These are phyloP conservation scores for Botrytis cinerea DNA, from an alignment of 2,329 filamentous ascomycete species.

Conservation along the genomic window DNA sequence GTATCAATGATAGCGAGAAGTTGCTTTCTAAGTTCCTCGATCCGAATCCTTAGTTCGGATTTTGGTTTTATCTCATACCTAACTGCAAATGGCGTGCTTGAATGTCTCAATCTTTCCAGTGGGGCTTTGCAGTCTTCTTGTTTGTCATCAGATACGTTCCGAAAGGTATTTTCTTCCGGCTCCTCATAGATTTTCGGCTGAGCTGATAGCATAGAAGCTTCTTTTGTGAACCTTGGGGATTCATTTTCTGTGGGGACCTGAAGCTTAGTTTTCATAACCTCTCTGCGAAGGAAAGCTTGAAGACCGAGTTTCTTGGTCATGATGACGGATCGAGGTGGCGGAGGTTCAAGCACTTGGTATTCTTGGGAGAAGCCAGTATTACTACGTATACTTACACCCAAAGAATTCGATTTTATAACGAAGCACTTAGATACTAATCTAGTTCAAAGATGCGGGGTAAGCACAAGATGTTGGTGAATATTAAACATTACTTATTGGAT, in stretches of 20 bases:
- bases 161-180: neutral
- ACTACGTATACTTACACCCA: neutral
- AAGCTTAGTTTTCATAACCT: constrained; percentile 24
- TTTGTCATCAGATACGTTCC: neutral
- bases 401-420: neutral
- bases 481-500: neutral
- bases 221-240: neutral
- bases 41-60: neutral
- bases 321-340: neutral
- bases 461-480: constrained; percentile 2
- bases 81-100: neutral
- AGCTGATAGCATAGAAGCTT: neutral
- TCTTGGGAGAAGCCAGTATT: neutral
- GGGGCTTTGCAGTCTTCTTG: constrained; percentile 16
- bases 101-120: neutral
- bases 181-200: neutral
- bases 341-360: neutral
- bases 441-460: neutral
- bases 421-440: neutral
- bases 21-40: constrained; percentile 14
- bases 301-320: constrained; percentile 17
- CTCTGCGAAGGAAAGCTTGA: constrained; percentile 24
- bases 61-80: neutral
- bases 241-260: neutral
- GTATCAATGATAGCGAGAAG: constrained; percentile 10